These are phyloP conservation scores for Pelargonium nanum DNA, from an alignment of 345 rosid species.

Conservation along the genomic window DNA sequence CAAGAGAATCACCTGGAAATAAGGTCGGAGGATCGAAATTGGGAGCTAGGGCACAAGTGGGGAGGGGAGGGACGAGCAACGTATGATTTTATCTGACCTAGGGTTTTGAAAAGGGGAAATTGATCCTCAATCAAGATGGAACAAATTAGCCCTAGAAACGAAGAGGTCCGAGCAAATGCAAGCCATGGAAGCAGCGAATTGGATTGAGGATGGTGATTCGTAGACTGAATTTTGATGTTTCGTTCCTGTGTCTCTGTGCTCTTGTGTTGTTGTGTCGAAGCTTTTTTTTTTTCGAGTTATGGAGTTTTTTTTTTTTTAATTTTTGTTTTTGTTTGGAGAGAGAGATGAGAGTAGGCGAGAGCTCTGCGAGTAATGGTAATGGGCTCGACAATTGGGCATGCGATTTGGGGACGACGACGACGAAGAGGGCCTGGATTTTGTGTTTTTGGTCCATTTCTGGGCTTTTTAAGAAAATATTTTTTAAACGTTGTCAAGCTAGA, in stretches of 20 bases:
- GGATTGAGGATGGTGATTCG: neutral
- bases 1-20: slow-evolving; percentile 36
- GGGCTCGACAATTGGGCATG: slow-evolving; percentile 8
- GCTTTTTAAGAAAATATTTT: neutral
- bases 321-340: slow-evolving; percentile 3
- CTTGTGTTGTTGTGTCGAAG: neutral
- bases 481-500: too few relatives aligned
- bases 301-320: slow-evolving; percentile 2
- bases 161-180: slow-evolving; percentile 18
- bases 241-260: neutral
- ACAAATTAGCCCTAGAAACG: slow-evolving; percentile 17
- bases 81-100: slow-evolving; percentile 30
- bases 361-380: slow-evolving; percentile 8
- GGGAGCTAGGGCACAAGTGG: slow-evolving; percentile 34
- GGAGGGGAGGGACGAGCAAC: neutral
- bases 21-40: slow-evolving; percentile 16
- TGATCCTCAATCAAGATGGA: slow-evolving; percentile 21
- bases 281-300: slow-evolving; percentile 3
- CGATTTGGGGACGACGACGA: slow-evolving; percentile 10
- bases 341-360: neutral
- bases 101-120: slow-evolving; percentile 31
- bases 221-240: neutral
- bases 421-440: slow-evolving; percentile 5
- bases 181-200: slow-evolving; percentile 10
- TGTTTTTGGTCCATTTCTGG: slow-evolving; percentile 2